Percentiles rank a stretch among this genome's conserved stretches.
These are phyloP conservation scores for Hanseniaspora hatyaiensis DNA, from an alignment of 805 yeast genomes.

Conservation along the genomic window DNA sequence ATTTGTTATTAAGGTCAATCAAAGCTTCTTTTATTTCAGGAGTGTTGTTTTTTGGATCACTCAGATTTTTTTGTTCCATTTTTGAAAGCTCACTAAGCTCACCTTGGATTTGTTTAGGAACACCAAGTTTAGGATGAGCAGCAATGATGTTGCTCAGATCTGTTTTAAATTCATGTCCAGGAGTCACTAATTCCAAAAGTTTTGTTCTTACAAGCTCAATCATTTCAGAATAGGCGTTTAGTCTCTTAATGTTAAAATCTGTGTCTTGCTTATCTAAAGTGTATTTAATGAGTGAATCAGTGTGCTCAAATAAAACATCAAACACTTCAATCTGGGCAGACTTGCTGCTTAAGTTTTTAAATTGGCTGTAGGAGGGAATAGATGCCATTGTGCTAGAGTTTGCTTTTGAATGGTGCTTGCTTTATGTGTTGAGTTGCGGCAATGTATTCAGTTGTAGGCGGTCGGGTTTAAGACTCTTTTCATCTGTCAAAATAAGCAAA, in stretches of 20 bases:
- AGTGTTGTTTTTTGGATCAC: constrained; percentile 32
- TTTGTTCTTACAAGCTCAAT: constrained; percentile 37
- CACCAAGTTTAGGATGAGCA: constrained; percentile 86
- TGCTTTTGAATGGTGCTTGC: too few relatives aligned
- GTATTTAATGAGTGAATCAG: constrained; percentile 19
- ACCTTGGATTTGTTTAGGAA: constrained; percentile 25
- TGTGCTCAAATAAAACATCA: constrained; percentile 22
- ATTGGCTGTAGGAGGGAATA: constrained; percentile 7
- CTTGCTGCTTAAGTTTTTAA: too few relatives aligned
- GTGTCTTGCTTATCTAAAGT: constrained; percentile 17
- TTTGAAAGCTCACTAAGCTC: constrained; percentile 51
- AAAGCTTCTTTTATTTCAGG: constrained; percentile 38
- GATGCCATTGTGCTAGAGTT: too few relatives aligned
- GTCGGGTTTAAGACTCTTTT: too few relatives aligned
- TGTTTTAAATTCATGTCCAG: constrained; percentile 17
- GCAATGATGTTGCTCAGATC: constrained; percentile 49
- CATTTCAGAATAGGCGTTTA: constrained; percentile 30
- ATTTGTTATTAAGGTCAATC: constrained; percentile 42
- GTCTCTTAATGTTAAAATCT: constrained; percentile 13
- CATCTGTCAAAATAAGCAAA: too few relatives aligned
- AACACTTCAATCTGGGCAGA: constrained; percentile 19
- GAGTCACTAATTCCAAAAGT: constrained; percentile 29
- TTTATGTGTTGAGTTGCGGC: too few relatives aligned
- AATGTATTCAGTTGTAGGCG: too few relatives aligned
- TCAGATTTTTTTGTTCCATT: constrained; percentile 58